Evolutionary conservation across 2,329 filamentous ascomycete genomes (phyloP).

Genomic region (Hypoxylon sp.): DNA sequence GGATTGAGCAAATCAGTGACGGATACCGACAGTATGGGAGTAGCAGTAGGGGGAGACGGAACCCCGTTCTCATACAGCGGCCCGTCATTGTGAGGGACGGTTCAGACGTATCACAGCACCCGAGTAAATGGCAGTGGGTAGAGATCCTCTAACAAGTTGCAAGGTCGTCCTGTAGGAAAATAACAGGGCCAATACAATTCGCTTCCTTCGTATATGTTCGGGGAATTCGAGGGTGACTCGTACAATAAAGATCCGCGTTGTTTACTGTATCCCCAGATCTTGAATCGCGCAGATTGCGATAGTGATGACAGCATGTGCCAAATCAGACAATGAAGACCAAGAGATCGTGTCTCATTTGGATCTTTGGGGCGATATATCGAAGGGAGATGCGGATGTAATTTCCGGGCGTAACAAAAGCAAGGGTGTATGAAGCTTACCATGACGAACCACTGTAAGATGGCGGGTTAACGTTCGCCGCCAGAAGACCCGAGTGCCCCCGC

Average conservation of each 20-base stretch:
- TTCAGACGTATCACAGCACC: conserved; percentile 13
- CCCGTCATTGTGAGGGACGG: conserved; percentile 15
- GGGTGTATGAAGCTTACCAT: conserved; percentile 17
- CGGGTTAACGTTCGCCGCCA: conserved; percentile 36
- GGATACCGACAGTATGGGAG: conserved; percentile 41
- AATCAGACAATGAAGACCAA: conserved; percentile 7
- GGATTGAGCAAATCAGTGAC: conserved; percentile 11
- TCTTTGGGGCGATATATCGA: conserved; percentile 21
- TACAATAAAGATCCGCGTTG: conserved; percentile 13
- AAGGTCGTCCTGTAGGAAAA: conserved; percentile 4
- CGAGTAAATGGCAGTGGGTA: conserved; percentile 15
- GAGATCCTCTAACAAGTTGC: conserved; percentile 12
- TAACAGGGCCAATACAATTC: conserved; percentile 7
- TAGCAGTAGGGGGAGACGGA: conserved; percentile 11
- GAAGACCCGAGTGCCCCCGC: conserved; percentile 25
- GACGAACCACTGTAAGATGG: conserved; percentile 16
- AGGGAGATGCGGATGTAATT: conserved; percentile 29
- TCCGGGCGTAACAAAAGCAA: conserved; percentile 21
- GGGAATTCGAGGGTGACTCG: conserved; percentile 7
- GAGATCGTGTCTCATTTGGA: conserved; percentile 19
- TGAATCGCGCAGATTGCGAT: conserved; percentile 24
- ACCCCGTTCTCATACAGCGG: conserved; percentile 15
- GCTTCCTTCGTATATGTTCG: conserved; percentile 5
- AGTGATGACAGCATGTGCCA: conserved; percentile 29
- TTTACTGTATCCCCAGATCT: conserved; percentile 13